phyloP scores from a whole-genome alignment of 2,329 filamentous ascomycete genomes.

The Stachybotrys chartarum region DNA sequence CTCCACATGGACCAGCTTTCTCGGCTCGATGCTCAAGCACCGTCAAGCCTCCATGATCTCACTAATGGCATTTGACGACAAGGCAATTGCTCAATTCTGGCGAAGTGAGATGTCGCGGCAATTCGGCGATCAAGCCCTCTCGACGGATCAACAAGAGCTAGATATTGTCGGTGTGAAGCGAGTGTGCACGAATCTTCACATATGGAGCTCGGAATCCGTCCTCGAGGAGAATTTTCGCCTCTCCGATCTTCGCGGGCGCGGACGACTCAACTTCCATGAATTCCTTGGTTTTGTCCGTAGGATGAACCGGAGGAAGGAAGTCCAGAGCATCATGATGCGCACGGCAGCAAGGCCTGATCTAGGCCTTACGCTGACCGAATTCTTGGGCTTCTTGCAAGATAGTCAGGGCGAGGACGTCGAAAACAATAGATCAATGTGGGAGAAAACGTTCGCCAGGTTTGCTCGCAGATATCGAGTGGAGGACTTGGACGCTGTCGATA shows the following conservation, averaged over 20 bases:
- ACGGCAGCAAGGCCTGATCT: slow-evolving; percentile 50
- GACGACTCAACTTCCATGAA: slow-evolving; percentile 67
- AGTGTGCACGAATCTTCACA: slow-evolving; percentile 83
- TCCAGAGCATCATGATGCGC: slow-evolving; percentile 64
- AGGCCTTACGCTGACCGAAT: slow-evolving; percentile 66
- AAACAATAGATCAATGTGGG: slow-evolving; percentile 58
- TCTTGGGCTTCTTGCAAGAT: slow-evolving; percentile 66
- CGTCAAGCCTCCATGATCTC: slow-evolving; percentile 87
- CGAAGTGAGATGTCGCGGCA: slow-evolving; percentile 71
- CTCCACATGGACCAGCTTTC: slow-evolving; percentile 72
- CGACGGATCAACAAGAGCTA: slow-evolving; percentile 59
- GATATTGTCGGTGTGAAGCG: slow-evolving; percentile 73
- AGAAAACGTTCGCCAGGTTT: slow-evolving; percentile 63
- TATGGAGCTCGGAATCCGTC: slow-evolving; percentile 74
- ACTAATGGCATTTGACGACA: slow-evolving; percentile 76
- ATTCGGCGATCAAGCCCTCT: slow-evolving; percentile 43
- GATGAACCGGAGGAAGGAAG: slow-evolving; percentile 78
- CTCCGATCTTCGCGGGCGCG: slow-evolving; percentile 58
- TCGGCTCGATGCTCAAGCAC: slow-evolving; percentile 78
- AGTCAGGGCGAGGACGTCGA: slow-evolving; percentile 72
- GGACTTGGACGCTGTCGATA: slow-evolving; percentile 27
- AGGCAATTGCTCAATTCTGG: slow-evolving; percentile 80
- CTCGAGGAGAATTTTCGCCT: slow-evolving; percentile 67
- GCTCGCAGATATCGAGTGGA: slow-evolving; percentile 50
- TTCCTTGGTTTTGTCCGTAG: slow-evolving; percentile 79